Conservation (phyloP, 495 filamentous ascomycete genomes). For the Penicillium ochrochloron region DNA sequence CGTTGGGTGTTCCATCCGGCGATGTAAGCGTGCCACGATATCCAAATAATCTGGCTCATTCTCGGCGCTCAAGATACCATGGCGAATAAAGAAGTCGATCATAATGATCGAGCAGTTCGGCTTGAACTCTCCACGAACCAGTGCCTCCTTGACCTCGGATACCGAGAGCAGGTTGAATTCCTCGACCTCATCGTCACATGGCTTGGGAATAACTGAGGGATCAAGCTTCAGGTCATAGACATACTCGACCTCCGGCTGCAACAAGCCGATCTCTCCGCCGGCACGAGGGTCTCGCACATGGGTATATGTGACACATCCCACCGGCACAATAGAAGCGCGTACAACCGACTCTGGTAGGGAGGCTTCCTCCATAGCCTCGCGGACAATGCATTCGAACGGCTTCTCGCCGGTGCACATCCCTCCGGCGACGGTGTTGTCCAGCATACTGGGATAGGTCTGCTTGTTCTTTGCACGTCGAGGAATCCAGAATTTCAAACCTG, state of each 20-base stretch:
- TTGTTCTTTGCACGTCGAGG: constrained; percentile 76
- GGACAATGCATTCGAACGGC: constrained; percentile 76
- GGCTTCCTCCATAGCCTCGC: constrained; percentile 90
- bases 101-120: constrained; percentile 87
- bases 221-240: constrained; percentile 87
- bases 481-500: constrained; percentile 80
- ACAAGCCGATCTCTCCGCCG: constrained; percentile 82
- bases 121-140: constrained; percentile 82
- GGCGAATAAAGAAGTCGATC: constrained; percentile 89
- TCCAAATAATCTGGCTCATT: constrained; percentile 83
- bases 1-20: constrained; percentile 81
- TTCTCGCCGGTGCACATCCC: constrained; percentile 81
- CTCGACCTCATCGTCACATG: constrained; percentile 87
- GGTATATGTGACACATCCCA: constrained; percentile 82
- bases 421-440: constrained; percentile 95
- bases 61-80: constrained; percentile 77
- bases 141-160: constrained; percentile 69
- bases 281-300: constrained; percentile 76
- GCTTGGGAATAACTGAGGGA: constrained; percentile 66
- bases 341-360: constrained; percentile 76
- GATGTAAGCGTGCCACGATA: constrained; percentile 76
- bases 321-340: constrained; percentile 55
- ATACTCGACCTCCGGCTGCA: constrained; percentile 93
- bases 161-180: constrained; percentile 79
- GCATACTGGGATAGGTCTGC: constrained; percentile 81